A percentile compares a stretch with the other conserved stretches of the same genome.
These are phyloP conservation scores for Ophiobolus disseminans DNA, from an alignment of 2,329 filamentous ascomycete species.

Conservation along the genomic window DNA sequence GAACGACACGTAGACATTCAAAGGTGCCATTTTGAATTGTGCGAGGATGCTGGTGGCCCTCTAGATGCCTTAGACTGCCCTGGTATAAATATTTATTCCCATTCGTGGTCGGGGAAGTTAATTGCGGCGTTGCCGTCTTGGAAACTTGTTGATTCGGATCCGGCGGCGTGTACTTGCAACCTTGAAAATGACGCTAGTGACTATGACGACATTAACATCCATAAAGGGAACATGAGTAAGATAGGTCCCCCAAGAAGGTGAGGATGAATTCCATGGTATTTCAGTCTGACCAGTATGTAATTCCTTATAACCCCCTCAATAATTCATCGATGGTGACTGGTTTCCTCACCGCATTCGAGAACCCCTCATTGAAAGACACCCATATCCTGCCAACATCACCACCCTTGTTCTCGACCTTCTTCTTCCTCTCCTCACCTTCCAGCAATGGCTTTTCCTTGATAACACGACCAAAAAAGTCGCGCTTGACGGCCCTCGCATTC, in stretches of 20 bases:
- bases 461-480: slow-evolving; percentile 85
- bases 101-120: too few species aligned
- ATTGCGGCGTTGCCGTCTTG: too few species aligned
- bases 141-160: too few species aligned
- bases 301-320: slow-evolving; percentile 66
- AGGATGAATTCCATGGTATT: not conserved
- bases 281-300: not conserved
- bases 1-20: slow-evolving; percentile 6
- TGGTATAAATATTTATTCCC: too few species aligned
- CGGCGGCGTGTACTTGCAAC: too few species aligned
- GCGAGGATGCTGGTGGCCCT: not conserved
- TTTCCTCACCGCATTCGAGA: slow-evolving; percentile 91
- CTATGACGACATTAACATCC: too few species aligned
- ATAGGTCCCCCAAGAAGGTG: too few species aligned
- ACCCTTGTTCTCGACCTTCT: slow-evolving; percentile 39
- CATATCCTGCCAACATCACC: slow-evolving; percentile 70
- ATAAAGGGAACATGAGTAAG: too few species aligned
- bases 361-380: slow-evolving; percentile 89
- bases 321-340: slow-evolving; percentile 83
- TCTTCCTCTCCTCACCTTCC: slow-evolving; percentile 52
- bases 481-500: slow-evolving; percentile 61
- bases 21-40: not conserved
- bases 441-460: slow-evolving; percentile 58
- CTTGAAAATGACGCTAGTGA: too few species aligned
- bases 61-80: not conserved